These are phyloP conservation scores for Penicillium sp. DNA, from an alignment of 2,329 filamentous ascomycete species.

Conservation along the genomic window DNA sequence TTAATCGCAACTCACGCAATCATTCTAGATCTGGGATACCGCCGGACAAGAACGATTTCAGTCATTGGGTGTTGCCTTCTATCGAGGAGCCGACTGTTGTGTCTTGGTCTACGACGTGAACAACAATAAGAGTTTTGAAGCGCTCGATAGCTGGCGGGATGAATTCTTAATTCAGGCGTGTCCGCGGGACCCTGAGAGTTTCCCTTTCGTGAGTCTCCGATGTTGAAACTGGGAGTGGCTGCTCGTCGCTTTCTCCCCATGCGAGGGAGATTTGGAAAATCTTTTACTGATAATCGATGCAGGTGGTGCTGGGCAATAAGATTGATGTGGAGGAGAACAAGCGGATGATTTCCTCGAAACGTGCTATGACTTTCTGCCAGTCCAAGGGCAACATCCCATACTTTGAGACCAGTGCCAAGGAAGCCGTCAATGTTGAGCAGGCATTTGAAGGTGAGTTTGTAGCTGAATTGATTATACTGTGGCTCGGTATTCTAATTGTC, in stretches of 20 bases:
- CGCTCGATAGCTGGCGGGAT: constrained; percentile 95
- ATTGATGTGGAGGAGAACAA: constrained; percentile 98
- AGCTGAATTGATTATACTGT: too few species aligned
- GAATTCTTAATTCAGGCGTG: constrained; percentile 97
- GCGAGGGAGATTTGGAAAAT: too few species aligned
- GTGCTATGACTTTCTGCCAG: constrained; percentile 95
- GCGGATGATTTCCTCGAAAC: constrained; percentile 90
- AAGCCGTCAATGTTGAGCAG: constrained; percentile 95
- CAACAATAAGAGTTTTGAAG: constrained; percentile 98
- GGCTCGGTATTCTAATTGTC: background rate
- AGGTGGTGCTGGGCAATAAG: constrained; percentile 97
- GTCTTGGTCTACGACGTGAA: constrained; percentile 98
- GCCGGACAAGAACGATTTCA: constrained; percentile 97
- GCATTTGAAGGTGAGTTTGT: constrained; percentile 64
- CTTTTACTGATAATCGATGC: background rate
- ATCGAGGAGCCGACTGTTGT: constrained; percentile 94
- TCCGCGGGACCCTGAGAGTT: constrained; percentile 91
- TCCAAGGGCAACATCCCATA: constrained; percentile 97
- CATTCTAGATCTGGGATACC: constrained; percentile 82
- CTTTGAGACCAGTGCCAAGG: constrained; percentile 98
- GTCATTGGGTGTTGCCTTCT: constrained; percentile 94
- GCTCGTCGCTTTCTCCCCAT: too few species aligned
- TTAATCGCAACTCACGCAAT: constrained; percentile 7
- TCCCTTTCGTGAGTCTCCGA: constrained; percentile 72
- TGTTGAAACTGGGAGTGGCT: too few species aligned